A percentile compares a stretch with the other conserved stretches of the same genome.
phyloP scores from a whole-genome alignment of 2,329 filamentous ascomycete genomes.

The Aphanocladium album region DNA sequence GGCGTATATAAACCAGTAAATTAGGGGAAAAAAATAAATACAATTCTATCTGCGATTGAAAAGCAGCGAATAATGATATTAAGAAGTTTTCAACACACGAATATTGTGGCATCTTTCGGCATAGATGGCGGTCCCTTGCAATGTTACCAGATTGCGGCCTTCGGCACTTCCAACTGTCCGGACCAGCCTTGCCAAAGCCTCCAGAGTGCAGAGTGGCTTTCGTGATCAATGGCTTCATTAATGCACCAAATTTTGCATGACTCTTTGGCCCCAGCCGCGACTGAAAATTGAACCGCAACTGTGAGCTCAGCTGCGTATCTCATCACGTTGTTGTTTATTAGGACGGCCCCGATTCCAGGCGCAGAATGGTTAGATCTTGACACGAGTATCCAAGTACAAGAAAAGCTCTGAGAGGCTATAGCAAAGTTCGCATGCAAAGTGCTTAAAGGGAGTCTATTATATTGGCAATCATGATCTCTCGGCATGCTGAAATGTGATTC shows the following conservation, averaged over 20 bases:
- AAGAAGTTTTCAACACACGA: background rate
- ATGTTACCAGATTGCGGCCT: conserved; percentile 5
- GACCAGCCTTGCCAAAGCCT: background rate
- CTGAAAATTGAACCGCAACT: too few relatives aligned
- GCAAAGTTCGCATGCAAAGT: too few relatives aligned
- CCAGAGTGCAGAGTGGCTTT: background rate
- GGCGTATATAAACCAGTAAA: too few relatives aligned
- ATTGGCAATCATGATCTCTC: too few relatives aligned
- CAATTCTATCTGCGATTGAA: background rate
- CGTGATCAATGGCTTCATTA: background rate
- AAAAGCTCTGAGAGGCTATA: too few relatives aligned
- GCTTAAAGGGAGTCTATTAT: too few relatives aligned
- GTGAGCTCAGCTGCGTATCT: too few relatives aligned
- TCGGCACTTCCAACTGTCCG: conserved; percentile 5
- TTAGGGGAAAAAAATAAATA: background rate
- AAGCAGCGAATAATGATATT: background rate
- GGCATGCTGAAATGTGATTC: too few relatives aligned
- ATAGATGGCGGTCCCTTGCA: background rate
- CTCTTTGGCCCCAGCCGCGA: background rate
- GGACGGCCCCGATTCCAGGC: too few relatives aligned
- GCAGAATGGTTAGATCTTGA: too few relatives aligned
- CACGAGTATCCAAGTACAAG: too few relatives aligned
- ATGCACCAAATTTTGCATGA: background rate
- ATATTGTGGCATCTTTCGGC: background rate
- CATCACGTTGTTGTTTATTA: too few relatives aligned